Evolutionary conservation across 1,284 basidiomycete species (phyloP).

Genomic region (Porodaedalea pini): DNA sequence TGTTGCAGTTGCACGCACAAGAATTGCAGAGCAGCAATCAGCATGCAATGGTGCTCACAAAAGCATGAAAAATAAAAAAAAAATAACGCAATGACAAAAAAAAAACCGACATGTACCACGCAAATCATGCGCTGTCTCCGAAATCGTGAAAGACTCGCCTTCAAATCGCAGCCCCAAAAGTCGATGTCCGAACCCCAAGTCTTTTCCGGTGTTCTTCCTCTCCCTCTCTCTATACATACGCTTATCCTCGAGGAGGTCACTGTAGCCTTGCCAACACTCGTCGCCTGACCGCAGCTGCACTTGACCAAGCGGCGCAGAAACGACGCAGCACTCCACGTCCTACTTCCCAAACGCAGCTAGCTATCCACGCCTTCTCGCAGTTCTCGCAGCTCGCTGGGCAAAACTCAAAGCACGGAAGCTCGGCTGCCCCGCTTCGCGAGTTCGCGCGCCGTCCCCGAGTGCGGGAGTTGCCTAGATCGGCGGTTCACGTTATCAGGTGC

Average conservation of each 20-base stretch:
- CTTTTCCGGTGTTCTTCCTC: neutral
- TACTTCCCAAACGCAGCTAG: neutral
- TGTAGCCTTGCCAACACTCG: neutral
- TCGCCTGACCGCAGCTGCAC: neutral
- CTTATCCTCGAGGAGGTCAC: neutral
- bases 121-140: too few relatives aligned
- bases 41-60: too few relatives aligned
- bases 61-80: too few relatives aligned
- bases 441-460: neutral
- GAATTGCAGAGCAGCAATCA: too few relatives aligned
- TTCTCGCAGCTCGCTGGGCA: neutral
- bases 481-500: neutral
- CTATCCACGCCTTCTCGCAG: neutral
- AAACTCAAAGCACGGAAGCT: neutral
- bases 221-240: neutral
- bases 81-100: too few relatives aligned
- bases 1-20: too few relatives aligned
- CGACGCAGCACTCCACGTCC: conserved; percentile 4
- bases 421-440: neutral
- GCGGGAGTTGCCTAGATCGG: neutral
- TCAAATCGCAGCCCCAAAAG: too few relatives aligned
- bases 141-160: too few relatives aligned
- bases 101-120: too few relatives aligned
- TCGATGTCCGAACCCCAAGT: too few relatives aligned
- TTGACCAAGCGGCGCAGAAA: neutral